Evolutionary conservation across 2,329 filamentous ascomycete species (phyloP), one percentile per base, ranked within the genome.

Genomic region (Fusarium sp.): DNA sequence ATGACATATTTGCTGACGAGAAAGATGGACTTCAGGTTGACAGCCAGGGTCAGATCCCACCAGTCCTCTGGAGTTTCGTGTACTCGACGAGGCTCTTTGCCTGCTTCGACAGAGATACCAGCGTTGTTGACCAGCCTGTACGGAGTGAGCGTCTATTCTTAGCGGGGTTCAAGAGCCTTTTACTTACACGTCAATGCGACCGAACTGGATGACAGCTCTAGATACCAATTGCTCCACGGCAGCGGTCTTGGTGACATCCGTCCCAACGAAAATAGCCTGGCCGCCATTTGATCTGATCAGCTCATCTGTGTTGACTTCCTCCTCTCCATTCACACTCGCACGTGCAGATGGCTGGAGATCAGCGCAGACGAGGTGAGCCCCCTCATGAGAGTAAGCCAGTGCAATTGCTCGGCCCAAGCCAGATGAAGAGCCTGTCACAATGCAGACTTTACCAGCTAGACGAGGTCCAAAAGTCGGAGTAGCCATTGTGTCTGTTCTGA

Each of bases 321-420:
- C 76, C 5, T 85, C 78, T 2, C 67, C 77, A 7, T 75, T 66
- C 20, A 81, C 68, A n/a, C 76, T 70, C 2, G 66, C 60, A 22
- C 77, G 79, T 39, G 79, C 80, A 24, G 71, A 55, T 2, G 76
- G 79, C 22, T 69, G 75, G 0, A 85, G 69, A 66, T 87, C 85
- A 2, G 84, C 82, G 39, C 83, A 86, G 26, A 86, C 81, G 11
- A 87, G 72, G 11, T 71, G 72, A 1, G 84, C 83, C 8, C 85
- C 85, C 61, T 86, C 81, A 6, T 70, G 75, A 3, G 83, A 81
- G 61, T 85, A 87, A 5, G 79, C 81, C 4, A 85, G 69, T 1
- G 85, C 78, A n/a, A 88, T 87, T 3, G 85, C 83, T 8, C 85
- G 81, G 2, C 86, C 85, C 0, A 87, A 75, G 4, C 85, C 85